A percentile compares a stretch with the other conserved stretches of the same genome.
Conservation (phyloP, 805 yeast species). For the Kluyveromyces dobzhanskii region DNA sequence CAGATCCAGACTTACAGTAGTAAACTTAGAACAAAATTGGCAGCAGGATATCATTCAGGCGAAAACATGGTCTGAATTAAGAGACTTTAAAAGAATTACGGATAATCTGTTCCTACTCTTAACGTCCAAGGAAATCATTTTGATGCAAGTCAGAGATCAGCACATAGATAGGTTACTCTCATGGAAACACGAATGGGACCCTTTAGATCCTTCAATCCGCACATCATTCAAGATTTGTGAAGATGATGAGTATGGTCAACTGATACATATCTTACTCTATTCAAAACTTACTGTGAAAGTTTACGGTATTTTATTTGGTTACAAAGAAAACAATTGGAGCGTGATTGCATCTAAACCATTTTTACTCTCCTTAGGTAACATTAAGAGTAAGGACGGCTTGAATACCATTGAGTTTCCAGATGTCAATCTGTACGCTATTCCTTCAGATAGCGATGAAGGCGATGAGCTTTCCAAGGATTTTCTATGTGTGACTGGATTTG, state of each 20-base stretch:
- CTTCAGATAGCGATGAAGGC: background rate
- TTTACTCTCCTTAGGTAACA: background rate
- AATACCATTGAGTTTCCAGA: conserved; percentile 1
- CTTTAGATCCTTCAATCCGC: conserved; percentile 43
- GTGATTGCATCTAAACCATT: background rate
- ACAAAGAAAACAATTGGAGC: background rate
- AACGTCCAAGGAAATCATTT: conserved; percentile 57
- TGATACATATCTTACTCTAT: background rate
- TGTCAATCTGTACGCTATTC: background rate
- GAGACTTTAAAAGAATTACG: conserved; percentile 34
- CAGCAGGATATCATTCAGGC: conserved; percentile 36
- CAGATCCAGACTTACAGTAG: conserved; percentile 35
- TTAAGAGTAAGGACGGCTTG: background rate
- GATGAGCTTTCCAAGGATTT: background rate
- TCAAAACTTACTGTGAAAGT: conserved; percentile 1
- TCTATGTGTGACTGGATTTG: background rate
- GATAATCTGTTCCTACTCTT: conserved; percentile 41
- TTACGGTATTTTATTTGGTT: background rate
- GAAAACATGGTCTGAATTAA: conserved; percentile 44
- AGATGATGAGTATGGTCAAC: background rate
- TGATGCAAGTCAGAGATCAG: conserved; percentile 34
- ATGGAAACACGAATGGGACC: conserved; percentile 63
- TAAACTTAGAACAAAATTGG: conserved; percentile 26
- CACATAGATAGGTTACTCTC: conserved; percentile 44
- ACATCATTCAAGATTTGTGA: background rate